Evolutionary conservation across 2,329 filamentous ascomycete species (phyloP).

Genomic region (Colletotrichum zoysiae): DNA sequence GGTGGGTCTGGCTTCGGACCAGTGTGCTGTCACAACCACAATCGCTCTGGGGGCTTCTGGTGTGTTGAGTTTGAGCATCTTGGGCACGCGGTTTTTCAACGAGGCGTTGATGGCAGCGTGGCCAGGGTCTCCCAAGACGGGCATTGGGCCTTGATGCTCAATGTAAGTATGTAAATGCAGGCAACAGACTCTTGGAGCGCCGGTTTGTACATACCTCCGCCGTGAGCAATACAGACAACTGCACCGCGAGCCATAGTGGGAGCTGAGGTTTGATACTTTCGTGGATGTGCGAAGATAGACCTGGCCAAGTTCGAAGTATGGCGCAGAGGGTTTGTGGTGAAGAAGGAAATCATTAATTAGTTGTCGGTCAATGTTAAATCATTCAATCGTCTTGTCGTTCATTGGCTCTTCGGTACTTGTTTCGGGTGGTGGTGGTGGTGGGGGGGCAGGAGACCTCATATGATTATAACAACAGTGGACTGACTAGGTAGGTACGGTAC

Average conservation of each 20-base stretch:
- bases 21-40: slow-evolving; percentile 70
- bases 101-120: slow-evolving; percentile 65
- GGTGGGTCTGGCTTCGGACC: slow-evolving; percentile 62
- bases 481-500: too few species aligned
- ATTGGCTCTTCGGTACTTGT: background rate
- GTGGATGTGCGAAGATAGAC: background rate
- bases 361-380: slow-evolving; percentile 18
- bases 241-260: slow-evolving; percentile 57
- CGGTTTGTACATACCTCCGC: slow-evolving; percentile 55
- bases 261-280: slow-evolving; percentile 6
- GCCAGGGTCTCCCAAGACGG: slow-evolving; percentile 66
- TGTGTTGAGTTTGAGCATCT: slow-evolving; percentile 67
- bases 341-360: background rate
- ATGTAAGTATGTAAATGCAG: too few species aligned
- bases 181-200: too few species aligned
- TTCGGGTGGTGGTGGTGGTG: background rate
- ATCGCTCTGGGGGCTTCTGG: slow-evolving; percentile 64
- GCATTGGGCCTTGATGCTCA: slow-evolving; percentile 62
- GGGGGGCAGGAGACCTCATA: slow-evolving; percentile 18
- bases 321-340: background rate
- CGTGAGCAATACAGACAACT: slow-evolving; percentile 63
- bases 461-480: background rate
- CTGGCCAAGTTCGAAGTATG: background rate
- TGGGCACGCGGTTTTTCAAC: slow-evolving; percentile 65
- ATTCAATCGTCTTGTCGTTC: background rate